Evolutionary conservation across 2,329 filamentous ascomycete genomes (phyloP).

Genomic region (Diaporthe velutina): DNA sequence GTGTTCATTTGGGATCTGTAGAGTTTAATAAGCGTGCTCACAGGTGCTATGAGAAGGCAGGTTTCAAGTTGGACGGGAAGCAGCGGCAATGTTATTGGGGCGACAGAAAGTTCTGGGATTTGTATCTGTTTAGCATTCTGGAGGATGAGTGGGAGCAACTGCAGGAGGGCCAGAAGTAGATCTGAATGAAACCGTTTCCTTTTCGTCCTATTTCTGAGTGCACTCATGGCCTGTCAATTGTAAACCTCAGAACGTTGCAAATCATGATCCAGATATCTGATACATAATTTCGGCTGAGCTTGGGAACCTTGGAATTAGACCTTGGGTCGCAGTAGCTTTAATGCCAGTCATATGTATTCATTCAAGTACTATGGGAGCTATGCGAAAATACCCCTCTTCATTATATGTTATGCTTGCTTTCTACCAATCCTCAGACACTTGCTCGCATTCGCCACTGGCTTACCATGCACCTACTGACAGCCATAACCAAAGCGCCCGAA

Average conservation of each 20-base stretch:
- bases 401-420: neutral
- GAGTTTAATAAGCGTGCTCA: slow-evolving; percentile 53
- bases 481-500: slow-evolving; percentile 16
- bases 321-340: neutral
- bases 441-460: slow-evolving; percentile 22
- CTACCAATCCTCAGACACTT: slow-evolving; percentile 11
- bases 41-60: slow-evolving; percentile 53
- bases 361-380: neutral
- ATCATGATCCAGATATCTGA: neutral
- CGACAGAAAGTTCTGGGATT: slow-evolving; percentile 48
- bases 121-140: slow-evolving; percentile 44
- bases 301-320: too few relatives aligned
- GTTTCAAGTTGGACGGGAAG: slow-evolving; percentile 53
- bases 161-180: slow-evolving; percentile 4
- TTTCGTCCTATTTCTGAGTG: too few relatives aligned
- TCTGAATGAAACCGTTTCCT: neutral
- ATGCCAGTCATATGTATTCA: neutral
- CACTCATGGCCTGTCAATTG: too few relatives aligned
- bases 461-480: slow-evolving; percentile 33
- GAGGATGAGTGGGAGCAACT: slow-evolving; percentile 46
- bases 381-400: neutral
- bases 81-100: slow-evolving; percentile 46
- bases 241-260: neutral
- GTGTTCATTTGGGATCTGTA: slow-evolving; percentile 51
- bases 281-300: neutral